phyloP scores from a whole-genome alignment of 441 rosid genomes.

The Arabidopsis hybrid region DNA sequence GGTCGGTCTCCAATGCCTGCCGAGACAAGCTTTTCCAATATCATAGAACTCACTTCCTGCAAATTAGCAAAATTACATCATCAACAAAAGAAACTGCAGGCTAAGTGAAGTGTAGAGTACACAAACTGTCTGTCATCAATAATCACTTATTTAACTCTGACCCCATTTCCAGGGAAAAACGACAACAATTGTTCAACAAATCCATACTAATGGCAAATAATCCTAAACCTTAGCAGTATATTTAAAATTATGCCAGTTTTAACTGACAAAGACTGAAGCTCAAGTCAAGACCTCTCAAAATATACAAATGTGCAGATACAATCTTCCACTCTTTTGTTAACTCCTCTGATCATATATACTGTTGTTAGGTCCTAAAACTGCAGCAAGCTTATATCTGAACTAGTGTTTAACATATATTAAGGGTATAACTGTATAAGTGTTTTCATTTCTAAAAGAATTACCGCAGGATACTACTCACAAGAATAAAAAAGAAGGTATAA shows the following conservation, averaged over 20 bases:
- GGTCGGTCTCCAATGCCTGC: constrained; percentile 98
- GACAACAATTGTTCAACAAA: constrained; percentile 10
- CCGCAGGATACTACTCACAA: constrained; percentile 3
- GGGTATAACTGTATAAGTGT: neutral
- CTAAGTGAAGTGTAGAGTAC: constrained; percentile 11
- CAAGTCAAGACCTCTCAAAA: neutral
- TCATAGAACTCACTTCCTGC: constrained; percentile 93
- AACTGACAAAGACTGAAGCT: neutral
- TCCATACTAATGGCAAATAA: constrained; percentile 3
- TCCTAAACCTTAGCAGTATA: neutral
- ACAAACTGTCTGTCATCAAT: constrained; percentile 1
- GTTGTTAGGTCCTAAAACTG: neutral
- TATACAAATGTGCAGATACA: constrained; percentile 12
- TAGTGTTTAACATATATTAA: neutral
- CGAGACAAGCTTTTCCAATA: constrained; percentile 78
- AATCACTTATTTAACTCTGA: constrained; percentile 17
- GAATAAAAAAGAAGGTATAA: neutral
- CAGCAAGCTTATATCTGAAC: constrained; percentile 25
- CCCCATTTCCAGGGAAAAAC: neutral
- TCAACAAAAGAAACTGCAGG: constrained; percentile 16
- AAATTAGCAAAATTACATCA: constrained; percentile 38
- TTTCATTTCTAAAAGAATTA: neutral
- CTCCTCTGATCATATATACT: neutral
- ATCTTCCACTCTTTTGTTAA: neutral
- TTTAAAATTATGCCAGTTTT: neutral